A percentile compares a stretch with the other conserved stretches of the same genome.
phyloP scores from a whole-genome alignment of 2,329 filamentous ascomycete genomes.

The Onygenales sp. region DNA sequence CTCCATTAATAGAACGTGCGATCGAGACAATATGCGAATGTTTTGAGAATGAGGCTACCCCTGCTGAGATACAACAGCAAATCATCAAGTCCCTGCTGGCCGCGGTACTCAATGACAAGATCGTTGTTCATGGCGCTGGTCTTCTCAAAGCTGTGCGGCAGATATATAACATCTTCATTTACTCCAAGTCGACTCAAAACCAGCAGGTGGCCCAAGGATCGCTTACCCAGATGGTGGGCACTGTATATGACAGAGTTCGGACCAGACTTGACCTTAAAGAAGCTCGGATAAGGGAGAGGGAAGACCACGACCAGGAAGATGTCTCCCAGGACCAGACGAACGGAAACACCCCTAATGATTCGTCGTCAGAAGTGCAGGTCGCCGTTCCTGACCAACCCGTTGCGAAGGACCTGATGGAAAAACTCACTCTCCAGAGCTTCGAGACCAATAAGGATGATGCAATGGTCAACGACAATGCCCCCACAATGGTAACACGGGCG shows the following conservation, averaged over 20 bases:
- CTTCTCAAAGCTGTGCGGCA: slow-evolving; percentile 93
- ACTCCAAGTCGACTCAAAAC: slow-evolving; percentile 87
- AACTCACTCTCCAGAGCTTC: slow-evolving; percentile 60
- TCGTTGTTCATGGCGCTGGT: slow-evolving; percentile 93
- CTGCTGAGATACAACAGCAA: slow-evolving; percentile 86
- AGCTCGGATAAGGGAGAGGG: slow-evolving; percentile 47
- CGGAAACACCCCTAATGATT: slow-evolving; percentile 36
- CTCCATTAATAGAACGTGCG: slow-evolving; percentile 84
- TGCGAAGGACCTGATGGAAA: slow-evolving; percentile 46
- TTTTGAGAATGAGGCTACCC: slow-evolving; percentile 92
- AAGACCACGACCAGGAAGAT: slow-evolving; percentile 22
- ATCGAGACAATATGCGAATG: slow-evolving; percentile 99
- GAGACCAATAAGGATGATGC: slow-evolving; percentile 60
- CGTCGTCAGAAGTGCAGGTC: slow-evolving; percentile 30
- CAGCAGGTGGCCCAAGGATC: slow-evolving; percentile 97
- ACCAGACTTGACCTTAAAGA: slow-evolving; percentile 80
- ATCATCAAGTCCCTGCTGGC: slow-evolving; percentile 95
- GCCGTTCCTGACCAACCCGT: slow-evolving; percentile 32
- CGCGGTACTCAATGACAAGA: slow-evolving; percentile 95
- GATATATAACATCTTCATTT: slow-evolving; percentile 97
- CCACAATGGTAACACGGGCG: slow-evolving; percentile 55
- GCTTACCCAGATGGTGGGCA: slow-evolving; percentile 95
- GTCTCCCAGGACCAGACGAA: slow-evolving; percentile 26
- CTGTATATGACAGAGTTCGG: slow-evolving; percentile 93
- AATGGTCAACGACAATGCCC: slow-evolving; percentile 56